Evolutionary conservation across 495 filamentous ascomycete genomes (phyloP).

Genomic region (Neurospora sp.): DNA sequence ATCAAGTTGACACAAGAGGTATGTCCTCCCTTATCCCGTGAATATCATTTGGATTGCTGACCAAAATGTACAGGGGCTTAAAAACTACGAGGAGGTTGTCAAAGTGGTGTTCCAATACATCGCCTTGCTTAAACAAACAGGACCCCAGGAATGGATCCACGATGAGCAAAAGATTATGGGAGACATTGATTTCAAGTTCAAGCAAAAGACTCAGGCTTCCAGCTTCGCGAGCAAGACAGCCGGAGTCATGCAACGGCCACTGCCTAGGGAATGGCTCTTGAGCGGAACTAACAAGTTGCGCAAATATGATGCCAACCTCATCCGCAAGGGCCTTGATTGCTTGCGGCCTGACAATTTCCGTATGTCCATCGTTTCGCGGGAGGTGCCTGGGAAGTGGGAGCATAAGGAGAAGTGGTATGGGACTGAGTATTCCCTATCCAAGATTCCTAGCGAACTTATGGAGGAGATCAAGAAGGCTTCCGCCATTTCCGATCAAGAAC

Average conservation of each 20-base stretch:
- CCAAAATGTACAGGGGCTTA: conserved; percentile 36
- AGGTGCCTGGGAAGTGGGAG: conserved; percentile 76
- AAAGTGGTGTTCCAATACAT: conserved; percentile 93
- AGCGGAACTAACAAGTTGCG: conserved; percentile 59
- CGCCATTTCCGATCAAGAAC: conserved; percentile 41
- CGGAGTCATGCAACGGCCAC: conserved; percentile 77
- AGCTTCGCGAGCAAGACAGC: conserved; percentile 77
- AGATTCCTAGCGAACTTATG: conserved; percentile 69
- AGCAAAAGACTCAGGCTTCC: conserved; percentile 81
- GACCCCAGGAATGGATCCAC: conserved; percentile 86
- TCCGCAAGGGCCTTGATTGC: conserved; percentile 63
- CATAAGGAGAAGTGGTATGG: conserved; percentile 96
- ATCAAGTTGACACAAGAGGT: conserved; percentile 80
- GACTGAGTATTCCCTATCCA: conserved; percentile 81
- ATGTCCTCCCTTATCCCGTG: background rate
- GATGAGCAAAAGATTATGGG: conserved; percentile 81
- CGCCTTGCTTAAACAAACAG: conserved; percentile 67
- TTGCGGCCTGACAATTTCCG: conserved; percentile 85
- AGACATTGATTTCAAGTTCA: conserved; percentile 90
- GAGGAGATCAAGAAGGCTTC: conserved; percentile 55
- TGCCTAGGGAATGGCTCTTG: conserved; percentile 77
- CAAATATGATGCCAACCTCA: conserved; percentile 65
- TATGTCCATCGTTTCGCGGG: conserved; percentile 67
- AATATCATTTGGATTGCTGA: conserved; percentile 1
- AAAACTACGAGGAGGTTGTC: conserved; percentile 75